These are phyloP conservation scores for Paramecium bursaria DNA, from an alignment of 73 alveolate genomes.

Conservation along the genomic window DNA sequence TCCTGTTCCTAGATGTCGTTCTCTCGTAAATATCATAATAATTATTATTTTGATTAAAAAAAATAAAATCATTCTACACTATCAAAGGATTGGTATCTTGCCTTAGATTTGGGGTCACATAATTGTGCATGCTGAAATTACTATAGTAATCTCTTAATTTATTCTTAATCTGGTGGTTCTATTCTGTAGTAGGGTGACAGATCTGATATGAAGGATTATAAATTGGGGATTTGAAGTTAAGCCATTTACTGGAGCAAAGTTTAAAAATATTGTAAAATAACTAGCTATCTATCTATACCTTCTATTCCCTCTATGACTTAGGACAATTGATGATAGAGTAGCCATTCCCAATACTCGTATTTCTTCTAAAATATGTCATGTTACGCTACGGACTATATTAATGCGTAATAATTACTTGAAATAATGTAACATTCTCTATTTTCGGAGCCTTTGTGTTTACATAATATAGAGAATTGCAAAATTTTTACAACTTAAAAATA, in stretches of 20 bases:
- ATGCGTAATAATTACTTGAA: not conserved
- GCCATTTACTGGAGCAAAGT: slow-evolving; percentile 33
- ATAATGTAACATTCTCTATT: slow-evolving; percentile 1
- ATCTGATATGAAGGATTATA: slow-evolving; percentile 6
- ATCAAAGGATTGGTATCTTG: slow-evolving; percentile 6
- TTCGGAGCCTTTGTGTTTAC: not conserved
- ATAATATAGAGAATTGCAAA: not conserved
- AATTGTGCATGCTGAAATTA: not conserved
- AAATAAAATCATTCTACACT: slow-evolving; percentile 30
- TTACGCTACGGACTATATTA: too few relatives aligned
- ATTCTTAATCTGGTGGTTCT: not conserved
- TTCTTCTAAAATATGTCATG: slow-evolving; percentile 22
- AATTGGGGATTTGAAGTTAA: not conserved
- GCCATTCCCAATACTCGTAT: slow-evolving; percentile 61
- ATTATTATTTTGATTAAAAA: too few relatives aligned
- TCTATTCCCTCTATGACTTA: slow-evolving; percentile 12
- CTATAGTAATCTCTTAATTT: slow-evolving; percentile 27
- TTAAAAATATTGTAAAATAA: slow-evolving; percentile 10
- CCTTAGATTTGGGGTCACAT: slow-evolving; percentile 1
- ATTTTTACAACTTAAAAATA: not conserved
- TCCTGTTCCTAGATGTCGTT: slow-evolving; percentile 1
- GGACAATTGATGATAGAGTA: not conserved
- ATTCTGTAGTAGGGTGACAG: slow-evolving; percentile 28
- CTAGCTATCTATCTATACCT: slow-evolving; percentile 8
- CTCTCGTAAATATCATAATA: not conserved